phyloP scores from a whole-genome alignment of 768 basidiomycete genomes.

The Tephrocybe sp. region DNA sequence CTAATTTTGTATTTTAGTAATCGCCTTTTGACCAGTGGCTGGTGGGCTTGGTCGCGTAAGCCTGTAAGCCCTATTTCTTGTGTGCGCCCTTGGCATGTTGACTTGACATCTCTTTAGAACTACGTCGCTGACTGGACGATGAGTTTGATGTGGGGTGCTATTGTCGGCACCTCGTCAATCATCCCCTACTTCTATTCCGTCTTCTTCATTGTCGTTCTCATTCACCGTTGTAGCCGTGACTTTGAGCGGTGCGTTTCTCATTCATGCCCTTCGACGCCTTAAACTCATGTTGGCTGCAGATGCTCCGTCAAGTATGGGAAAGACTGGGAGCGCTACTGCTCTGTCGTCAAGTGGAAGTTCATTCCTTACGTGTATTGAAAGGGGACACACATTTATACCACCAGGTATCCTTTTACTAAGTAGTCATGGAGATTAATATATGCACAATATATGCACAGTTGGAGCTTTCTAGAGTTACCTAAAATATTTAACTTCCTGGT shows the following conservation, averaged over 20 bases:
- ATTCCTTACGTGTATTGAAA: conserved; percentile 82
- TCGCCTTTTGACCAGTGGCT: conserved; percentile 87
- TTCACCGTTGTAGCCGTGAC: conserved; percentile 91
- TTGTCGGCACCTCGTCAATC: conserved; percentile 70
- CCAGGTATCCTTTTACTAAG: neutral
- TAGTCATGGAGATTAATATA: too few relatives aligned
- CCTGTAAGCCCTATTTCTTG: conserved; percentile 53
- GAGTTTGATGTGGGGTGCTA: conserved; percentile 82
- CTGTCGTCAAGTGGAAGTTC: conserved; percentile 87
- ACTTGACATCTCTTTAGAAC: conserved; percentile 49
- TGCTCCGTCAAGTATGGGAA: conserved; percentile 92
- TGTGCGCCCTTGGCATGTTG: neutral
- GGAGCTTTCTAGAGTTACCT: too few relatives aligned
- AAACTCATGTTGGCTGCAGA: conserved; percentile 27
- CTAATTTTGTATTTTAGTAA: conserved; percentile 54
- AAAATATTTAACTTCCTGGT: too few relatives aligned
- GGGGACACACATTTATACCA: conserved; percentile 10
- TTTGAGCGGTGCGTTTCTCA: conserved; percentile 84
- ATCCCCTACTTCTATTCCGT: conserved; percentile 97
- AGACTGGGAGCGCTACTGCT: conserved; percentile 91
- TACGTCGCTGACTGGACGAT: conserved; percentile 93
- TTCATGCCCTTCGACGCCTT: neutral
- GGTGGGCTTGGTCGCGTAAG: conserved; percentile 95
- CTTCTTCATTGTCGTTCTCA: conserved; percentile 92
- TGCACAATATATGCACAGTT: too few relatives aligned